Evolutionary conservation across 1,284 basidiomycete genomes (phyloP).

Genomic region (Ceratobasidium theobromae): DNA sequence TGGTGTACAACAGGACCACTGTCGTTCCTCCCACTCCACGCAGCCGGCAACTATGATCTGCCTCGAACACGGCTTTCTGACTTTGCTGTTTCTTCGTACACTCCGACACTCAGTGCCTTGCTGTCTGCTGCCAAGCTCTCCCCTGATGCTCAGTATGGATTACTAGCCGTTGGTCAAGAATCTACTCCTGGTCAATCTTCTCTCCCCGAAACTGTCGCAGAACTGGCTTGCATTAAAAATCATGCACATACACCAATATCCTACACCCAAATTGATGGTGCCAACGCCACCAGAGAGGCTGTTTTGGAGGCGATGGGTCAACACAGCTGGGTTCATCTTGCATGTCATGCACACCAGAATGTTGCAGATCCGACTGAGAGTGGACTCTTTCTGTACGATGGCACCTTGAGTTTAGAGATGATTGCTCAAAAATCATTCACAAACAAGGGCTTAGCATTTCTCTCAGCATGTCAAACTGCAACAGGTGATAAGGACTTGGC

Average conservation of each 20-base stretch:
- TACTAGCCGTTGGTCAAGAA: not conserved
- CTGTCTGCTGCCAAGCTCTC: not conserved
- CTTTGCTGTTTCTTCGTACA: slow-evolving; percentile 40
- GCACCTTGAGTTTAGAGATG: not conserved
- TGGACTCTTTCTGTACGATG: slow-evolving; percentile 1
- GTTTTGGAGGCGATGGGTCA: slow-evolving; percentile 4
- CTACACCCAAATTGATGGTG: not conserved
- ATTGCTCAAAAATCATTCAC: not conserved
- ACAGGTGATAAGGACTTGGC: not conserved
- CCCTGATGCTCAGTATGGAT: not conserved
- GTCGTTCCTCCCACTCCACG: slow-evolving; percentile 44
- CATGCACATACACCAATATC: not conserved
- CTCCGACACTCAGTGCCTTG: slow-evolving; percentile 36
- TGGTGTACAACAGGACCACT: slow-evolving; percentile 45
- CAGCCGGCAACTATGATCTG: slow-evolving; percentile 39
- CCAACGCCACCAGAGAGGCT: not conserved
- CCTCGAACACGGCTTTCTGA: slow-evolving; percentile 32
- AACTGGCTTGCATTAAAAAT: not conserved
- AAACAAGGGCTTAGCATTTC: not conserved
- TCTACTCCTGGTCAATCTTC: no score
- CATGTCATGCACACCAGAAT: slow-evolving; percentile 20
- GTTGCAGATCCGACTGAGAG: not conserved
- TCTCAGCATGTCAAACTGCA: slow-evolving; percentile 27
- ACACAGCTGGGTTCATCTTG: slow-evolving; percentile 3
- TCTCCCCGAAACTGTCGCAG: not conserved